Conservation (phyloP, 495 filamentous ascomycete genomes). For the Penicillium turbatum region DNA sequence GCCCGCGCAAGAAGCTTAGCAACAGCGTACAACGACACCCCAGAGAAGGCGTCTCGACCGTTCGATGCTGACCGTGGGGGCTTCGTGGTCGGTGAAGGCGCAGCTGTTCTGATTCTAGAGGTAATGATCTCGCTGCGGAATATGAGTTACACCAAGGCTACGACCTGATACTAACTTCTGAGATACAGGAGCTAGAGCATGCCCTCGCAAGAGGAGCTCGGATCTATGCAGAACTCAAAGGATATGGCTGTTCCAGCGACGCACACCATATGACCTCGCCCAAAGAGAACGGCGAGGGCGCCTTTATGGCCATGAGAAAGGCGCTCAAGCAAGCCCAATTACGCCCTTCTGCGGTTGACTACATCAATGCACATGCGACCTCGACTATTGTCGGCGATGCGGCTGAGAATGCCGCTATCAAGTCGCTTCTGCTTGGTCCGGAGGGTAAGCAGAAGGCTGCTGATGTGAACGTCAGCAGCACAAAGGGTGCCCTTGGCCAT, state of each 20-base stretch:
- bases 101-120: slow-evolving; percentile 82
- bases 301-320: slow-evolving; percentile 77
- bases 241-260: slow-evolving; percentile 84
- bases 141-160: neutral
- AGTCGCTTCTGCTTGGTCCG: slow-evolving; percentile 66
- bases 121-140: slow-evolving; percentile 23
- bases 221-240: slow-evolving; percentile 86
- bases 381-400: slow-evolving; percentile 79
- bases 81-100: slow-evolving; percentile 92
- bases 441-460: slow-evolving; percentile 57
- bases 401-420: slow-evolving; percentile 84
- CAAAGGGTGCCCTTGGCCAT: slow-evolving; percentile 91
- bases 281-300: slow-evolving; percentile 72
- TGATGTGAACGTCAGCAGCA: slow-evolving; percentile 81
- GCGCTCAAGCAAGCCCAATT: slow-evolving; percentile 71
- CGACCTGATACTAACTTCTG: neutral
- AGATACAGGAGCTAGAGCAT: slow-evolving; percentile 71
- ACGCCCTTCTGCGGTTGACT: slow-evolving; percentile 69
- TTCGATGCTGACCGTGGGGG: slow-evolving; percentile 80
- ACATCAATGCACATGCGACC: slow-evolving; percentile 95
- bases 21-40: slow-evolving; percentile 72
- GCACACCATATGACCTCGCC: slow-evolving; percentile 92
- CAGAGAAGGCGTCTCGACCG: slow-evolving; percentile 70
- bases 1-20: slow-evolving; percentile 80
- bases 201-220: slow-evolving; percentile 70